Percentiles rank a stretch among this genome's conserved stretches.
Conservation (phyloP, 345 rosid genomes). For the Stellera chamaejasme region DNA sequence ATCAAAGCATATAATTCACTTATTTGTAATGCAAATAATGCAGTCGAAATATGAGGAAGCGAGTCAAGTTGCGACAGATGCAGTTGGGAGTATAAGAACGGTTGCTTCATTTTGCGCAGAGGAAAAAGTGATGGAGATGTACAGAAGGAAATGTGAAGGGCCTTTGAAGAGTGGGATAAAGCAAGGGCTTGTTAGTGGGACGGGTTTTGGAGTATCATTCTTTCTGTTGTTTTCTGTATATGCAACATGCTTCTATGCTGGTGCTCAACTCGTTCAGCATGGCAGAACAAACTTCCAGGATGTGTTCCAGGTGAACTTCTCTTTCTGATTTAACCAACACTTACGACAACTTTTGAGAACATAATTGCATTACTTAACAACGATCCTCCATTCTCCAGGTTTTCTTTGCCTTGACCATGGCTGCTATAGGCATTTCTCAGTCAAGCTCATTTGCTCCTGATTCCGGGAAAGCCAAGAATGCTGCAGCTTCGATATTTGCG, state of each 20-base stretch:
- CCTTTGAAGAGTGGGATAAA: conserved; percentile 63
- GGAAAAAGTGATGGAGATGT: conserved; percentile 72
- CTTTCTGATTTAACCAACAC: background rate
- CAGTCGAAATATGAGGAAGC: conserved; percentile 89
- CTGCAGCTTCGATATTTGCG: conserved; percentile 65
- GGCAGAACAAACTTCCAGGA: conserved; percentile 50
- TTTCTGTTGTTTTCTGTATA: conserved; percentile 47
- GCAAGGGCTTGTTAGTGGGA: conserved; percentile 63
- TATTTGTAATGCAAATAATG: conserved; percentile 2
- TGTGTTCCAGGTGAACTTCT: conserved; percentile 47
- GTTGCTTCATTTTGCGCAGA: conserved; percentile 89
- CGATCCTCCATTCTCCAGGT: conserved; percentile 28
- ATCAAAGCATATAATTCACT: background rate
- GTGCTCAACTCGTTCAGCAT: conserved; percentile 51
- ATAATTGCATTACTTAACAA: background rate
- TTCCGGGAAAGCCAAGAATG: conserved; percentile 44
- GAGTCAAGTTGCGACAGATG: conserved; percentile 88
- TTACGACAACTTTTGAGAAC: background rate
- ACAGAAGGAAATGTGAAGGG: conserved; percentile 67
- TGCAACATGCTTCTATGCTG: conserved; percentile 65
- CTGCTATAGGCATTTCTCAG: conserved; percentile 56
- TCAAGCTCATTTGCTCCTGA: conserved; percentile 63
- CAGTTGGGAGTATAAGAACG: conserved; percentile 85
- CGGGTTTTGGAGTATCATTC: conserved; percentile 61
- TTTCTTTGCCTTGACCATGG: conserved; percentile 67